A percentile compares a stretch with the other conserved stretches of the same genome.
Conservation (phyloP, 208 protist genomes). For the Lotmaria passim region DNA sequence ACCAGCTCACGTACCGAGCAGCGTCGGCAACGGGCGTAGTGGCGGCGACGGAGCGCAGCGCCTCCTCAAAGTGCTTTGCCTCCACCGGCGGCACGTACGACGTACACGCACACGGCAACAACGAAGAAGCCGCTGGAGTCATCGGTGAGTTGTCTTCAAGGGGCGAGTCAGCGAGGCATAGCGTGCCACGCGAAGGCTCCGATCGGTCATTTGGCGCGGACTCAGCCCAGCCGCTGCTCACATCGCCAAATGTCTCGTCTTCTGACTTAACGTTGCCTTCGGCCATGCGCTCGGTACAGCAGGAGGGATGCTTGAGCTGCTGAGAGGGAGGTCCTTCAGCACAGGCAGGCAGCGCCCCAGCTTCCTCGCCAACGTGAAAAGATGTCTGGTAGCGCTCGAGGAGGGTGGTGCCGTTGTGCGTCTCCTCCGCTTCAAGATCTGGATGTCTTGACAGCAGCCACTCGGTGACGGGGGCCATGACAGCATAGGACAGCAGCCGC, state of each 20-base stretch:
- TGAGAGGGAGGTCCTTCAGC: no score
- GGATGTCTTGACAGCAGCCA: constrained; percentile 79
- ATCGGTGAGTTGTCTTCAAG: background rate
- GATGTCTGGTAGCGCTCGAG: no score
- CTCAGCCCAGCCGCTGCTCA: background rate
- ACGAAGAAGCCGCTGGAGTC: background rate
- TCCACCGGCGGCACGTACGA: constrained; percentile 20
- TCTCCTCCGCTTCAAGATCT: background rate
- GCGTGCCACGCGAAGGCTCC: background rate
- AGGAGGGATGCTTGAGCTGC: background rate
- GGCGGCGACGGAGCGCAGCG: constrained; percentile 19
- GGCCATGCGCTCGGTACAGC: background rate
- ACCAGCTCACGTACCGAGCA: constrained; percentile 29
- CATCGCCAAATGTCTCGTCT: background rate
- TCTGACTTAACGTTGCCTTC: background rate
- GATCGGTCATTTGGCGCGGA: background rate
- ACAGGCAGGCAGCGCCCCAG: no score
- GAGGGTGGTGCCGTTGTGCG: no score
- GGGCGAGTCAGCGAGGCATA: no score
- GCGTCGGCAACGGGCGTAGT: constrained; percentile 25
- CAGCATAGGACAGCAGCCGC: constrained; percentile 88
- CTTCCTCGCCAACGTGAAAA: no score
- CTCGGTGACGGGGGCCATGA: constrained; percentile 93
- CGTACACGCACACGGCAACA: background rate
- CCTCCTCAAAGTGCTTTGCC: constrained; percentile 30